Percentiles rank a stretch among this genome's conserved stretches.
Evolutionary conservation across 2,329 filamentous ascomycete species (phyloP).

Genomic region (Penicillium polonicum): DNA sequence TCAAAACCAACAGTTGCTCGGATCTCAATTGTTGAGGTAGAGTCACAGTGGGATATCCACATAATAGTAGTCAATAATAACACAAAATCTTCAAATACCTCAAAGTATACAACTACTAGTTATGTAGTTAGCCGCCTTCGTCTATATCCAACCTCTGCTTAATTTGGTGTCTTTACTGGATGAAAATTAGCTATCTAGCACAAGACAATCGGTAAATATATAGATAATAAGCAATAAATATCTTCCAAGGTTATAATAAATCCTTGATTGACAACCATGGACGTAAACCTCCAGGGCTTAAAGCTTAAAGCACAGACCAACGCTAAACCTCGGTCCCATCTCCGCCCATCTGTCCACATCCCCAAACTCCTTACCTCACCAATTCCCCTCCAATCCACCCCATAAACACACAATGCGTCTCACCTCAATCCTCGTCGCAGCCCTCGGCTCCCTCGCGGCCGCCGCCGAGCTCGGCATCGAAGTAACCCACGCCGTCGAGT

Average conservation of each 20-base stretch:
- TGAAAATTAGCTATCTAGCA: no score
- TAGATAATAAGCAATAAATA: neutral
- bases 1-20: neutral
- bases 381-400: neutral
- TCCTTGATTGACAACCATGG: neutral
- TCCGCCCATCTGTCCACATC: conserved; percentile 12
- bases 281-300: neutral
- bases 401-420: conserved; percentile 44
- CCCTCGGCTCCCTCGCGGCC: conserved; percentile 52
- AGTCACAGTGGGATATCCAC: neutral
- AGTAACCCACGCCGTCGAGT: conserved; percentile 70
- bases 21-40: neutral
- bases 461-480: conserved; percentile 67
- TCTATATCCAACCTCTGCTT: neutral
- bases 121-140: neutral
- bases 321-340: conserved; percentile 6
- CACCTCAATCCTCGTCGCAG: conserved; percentile 38
- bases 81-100: neutral
- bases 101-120: neutral
- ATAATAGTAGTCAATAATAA: neutral
- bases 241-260: neutral
- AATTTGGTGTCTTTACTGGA: neutral
- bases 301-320: conserved; percentile 12
- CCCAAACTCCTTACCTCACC: neutral
- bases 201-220: neutral